These are phyloP conservation scores for Globisporangium barbulae DNA, from an alignment of 352 stramenopile species.

Conservation along the genomic window DNA sequence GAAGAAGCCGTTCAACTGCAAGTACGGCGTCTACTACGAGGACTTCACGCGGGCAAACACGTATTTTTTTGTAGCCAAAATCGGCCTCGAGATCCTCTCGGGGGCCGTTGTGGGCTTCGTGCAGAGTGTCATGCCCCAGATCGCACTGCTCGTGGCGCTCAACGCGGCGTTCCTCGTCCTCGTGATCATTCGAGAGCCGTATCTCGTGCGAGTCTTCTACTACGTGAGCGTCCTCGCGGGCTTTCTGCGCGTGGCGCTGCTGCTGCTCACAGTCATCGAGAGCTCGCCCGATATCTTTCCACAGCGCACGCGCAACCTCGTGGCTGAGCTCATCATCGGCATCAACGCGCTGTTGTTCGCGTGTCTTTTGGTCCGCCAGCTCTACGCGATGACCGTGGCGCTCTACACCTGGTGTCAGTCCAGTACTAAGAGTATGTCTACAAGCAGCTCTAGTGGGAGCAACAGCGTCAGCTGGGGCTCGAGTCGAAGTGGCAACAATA, in stretches of 20 bases:
- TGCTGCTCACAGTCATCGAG: constrained; percentile 43
- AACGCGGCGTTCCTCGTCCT: constrained; percentile 36
- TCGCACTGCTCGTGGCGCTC: constrained; percentile 36
- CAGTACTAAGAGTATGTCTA: background rate
- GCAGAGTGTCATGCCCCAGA: constrained; percentile 34
- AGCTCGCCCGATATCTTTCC: constrained; percentile 28
- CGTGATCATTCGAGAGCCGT: constrained; percentile 39
- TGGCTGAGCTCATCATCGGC: constrained; percentile 36
- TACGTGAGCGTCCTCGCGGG: constrained; percentile 29
- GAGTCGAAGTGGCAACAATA: background rate
- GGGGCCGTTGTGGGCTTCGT: constrained; percentile 35
- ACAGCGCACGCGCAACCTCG: constrained; percentile 40
- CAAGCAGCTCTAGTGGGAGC: background rate
- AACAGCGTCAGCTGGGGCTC: background rate
- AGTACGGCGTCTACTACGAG: constrained; percentile 49
- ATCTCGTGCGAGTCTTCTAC: constrained; percentile 40
- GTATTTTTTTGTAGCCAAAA: constrained; percentile 51
- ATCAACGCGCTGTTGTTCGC: constrained; percentile 42
- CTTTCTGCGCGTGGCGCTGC: constrained; percentile 40
- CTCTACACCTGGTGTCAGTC: constrained; percentile 19
- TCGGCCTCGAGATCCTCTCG: constrained; percentile 39
- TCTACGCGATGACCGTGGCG: constrained; percentile 26
- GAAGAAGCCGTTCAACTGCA: constrained; percentile 36
- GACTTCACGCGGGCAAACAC: constrained; percentile 42
- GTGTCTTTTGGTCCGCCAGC: constrained; percentile 35